A percentile compares a stretch with the other conserved stretches of the same genome.
phyloP scores from a whole-genome alignment of 2,329 filamentous ascomycete genomes.

The Bipolaris oryzae region DNA sequence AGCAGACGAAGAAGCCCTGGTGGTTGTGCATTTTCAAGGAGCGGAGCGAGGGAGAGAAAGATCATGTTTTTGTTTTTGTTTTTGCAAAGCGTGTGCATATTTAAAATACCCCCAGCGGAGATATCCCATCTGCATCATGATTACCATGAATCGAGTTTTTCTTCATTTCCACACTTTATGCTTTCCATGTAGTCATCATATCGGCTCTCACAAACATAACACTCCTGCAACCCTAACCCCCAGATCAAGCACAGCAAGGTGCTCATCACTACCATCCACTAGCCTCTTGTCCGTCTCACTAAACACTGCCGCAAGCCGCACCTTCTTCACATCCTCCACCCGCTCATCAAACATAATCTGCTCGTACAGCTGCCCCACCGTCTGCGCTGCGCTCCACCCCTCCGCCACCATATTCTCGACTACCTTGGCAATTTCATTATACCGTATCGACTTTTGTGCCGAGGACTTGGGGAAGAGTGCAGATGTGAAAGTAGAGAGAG shows the following conservation, averaged over 20 bases:
- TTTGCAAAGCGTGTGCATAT: too few species aligned
- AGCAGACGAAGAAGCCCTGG: too few species aligned
- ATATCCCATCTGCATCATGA: neutral
- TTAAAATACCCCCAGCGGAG: neutral
- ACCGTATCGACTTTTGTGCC: conserved; percentile 58
- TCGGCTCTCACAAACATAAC: conserved; percentile 54
- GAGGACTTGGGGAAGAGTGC: conserved; percentile 70
- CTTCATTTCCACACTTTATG: neutral
- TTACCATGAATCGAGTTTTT: neutral
- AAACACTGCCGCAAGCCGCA: conserved; percentile 85
- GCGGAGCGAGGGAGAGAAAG: too few species aligned
- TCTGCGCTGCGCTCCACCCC: conserved; percentile 93
- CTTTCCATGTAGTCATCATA: neutral
- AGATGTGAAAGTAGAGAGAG: conserved; percentile 71
- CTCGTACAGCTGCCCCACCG: conserved; percentile 85
- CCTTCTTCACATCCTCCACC: conserved; percentile 84
- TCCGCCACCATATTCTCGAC: conserved; percentile 93
- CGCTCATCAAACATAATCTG: conserved; percentile 81
- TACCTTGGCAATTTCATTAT: conserved; percentile 74
- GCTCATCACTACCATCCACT: conserved; percentile 93
- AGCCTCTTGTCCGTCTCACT: conserved; percentile 94
- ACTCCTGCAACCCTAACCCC: conserved; percentile 80
- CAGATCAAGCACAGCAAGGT: conserved; percentile 86
- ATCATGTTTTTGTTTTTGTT: too few species aligned
- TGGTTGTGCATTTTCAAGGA: too few species aligned